Evolutionary conservation across 169 alveolate genomes (phyloP).

Genomic region (Plasmodium coatneyi): DNA sequence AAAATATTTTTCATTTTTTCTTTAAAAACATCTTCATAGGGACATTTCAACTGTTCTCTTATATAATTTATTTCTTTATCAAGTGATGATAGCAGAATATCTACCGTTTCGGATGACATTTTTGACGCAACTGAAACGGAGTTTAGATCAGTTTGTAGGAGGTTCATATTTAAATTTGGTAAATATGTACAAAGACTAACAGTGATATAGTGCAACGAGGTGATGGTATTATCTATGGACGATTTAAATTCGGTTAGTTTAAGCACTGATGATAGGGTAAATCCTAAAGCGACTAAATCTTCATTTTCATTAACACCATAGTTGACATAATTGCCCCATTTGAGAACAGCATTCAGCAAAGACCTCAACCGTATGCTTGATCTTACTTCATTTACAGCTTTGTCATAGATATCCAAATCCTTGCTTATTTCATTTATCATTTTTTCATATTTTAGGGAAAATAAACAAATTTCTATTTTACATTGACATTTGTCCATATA

Average conservation of each 20-base stretch:
- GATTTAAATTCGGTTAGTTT: constrained; percentile 85
- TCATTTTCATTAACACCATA: constrained; percentile 80
- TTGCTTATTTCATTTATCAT: constrained; percentile 67
- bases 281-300: constrained; percentile 79
- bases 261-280: constrained; percentile 81
- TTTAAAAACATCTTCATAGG: constrained; percentile 52
- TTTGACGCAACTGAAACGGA: constrained; percentile 70
- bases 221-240: constrained; percentile 77
- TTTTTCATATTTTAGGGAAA: constrained; percentile 75
- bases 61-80: constrained; percentile 68
- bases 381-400: constrained; percentile 79
- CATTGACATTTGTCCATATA: constrained; percentile 66
- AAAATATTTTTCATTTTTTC: constrained; percentile 62
- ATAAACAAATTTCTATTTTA: constrained; percentile 76
- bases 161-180: constrained; percentile 72
- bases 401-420: constrained; percentile 76
- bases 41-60: constrained; percentile 25
- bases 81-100: constrained; percentile 52
- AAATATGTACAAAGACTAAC: constrained; percentile 79
- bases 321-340: constrained; percentile 87
- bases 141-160: constrained; percentile 34
- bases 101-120: constrained; percentile 76
- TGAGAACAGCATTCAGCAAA: constrained; percentile 79
- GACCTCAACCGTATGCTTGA: constrained; percentile 78
- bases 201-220: constrained; percentile 85